Evolutionary conservation across 192 early-diverging fungal genomes (phyloP).

Genomic region (Backusella luteola): DNA sequence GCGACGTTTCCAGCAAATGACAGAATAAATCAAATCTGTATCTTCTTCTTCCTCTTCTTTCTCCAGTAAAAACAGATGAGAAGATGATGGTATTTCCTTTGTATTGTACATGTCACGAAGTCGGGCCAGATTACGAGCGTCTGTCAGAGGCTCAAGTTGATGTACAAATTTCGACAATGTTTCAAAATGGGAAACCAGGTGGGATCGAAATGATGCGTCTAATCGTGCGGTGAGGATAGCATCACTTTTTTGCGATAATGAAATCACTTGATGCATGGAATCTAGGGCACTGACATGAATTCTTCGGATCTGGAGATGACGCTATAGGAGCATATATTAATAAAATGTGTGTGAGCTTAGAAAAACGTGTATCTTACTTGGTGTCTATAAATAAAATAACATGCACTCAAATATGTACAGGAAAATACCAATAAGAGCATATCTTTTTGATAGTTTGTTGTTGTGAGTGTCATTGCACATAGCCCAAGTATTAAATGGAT

Average conservation of each 20-base stretch:
- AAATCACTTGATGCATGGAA: neutral
- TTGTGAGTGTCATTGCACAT: neutral
- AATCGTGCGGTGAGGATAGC: neutral
- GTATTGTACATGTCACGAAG: conserved; percentile 53
- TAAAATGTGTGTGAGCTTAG: neutral
- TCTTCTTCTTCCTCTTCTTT: neutral
- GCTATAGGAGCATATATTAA: neutral
- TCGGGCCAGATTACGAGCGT: conserved; percentile 36
- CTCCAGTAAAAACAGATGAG: neutral
- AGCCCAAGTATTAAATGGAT: neutral
- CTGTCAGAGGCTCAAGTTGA: conserved; percentile 34
- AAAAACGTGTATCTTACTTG: neutral
- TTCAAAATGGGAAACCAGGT: neutral
- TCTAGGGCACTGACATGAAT: neutral
- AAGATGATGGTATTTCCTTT: conserved; percentile 3
- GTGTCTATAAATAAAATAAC: conserved; percentile 7
- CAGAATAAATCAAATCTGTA: conserved; percentile 37
- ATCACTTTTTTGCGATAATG: conserved; percentile 5
- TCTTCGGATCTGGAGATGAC: neutral
- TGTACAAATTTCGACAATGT: neutral
- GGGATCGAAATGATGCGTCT: neutral
- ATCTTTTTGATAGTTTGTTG: conserved; percentile 32
- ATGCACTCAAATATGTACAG: conserved; percentile 14
- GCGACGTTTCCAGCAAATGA: conserved; percentile 45
- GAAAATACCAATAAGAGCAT: conserved; percentile 32